Conservation (phyloP, 345 rosid genomes). For the Eucalyptus shirleyi region DNA sequence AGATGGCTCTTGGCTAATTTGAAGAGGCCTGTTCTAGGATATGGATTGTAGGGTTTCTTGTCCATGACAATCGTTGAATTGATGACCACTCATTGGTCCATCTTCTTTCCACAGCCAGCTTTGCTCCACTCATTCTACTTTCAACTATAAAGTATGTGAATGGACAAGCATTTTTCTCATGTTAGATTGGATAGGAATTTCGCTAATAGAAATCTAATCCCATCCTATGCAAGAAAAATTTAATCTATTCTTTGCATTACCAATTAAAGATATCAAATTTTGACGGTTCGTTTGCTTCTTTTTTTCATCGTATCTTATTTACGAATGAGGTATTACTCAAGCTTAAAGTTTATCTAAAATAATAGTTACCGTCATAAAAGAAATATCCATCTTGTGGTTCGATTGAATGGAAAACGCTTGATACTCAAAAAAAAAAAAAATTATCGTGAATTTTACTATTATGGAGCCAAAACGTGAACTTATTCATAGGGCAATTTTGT, state of each 20-base stretch:
- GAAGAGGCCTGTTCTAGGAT: background rate
- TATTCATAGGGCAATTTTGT: background rate
- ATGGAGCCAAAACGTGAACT: background rate
- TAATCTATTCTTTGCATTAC: background rate
- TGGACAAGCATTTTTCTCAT: background rate
- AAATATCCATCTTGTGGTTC: background rate
- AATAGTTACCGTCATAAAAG: rapidly evolving
- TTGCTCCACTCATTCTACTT: background rate
- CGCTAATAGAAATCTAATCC: background rate
- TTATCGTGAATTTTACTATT: background rate
- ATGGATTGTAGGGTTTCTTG: background rate
- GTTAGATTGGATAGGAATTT: background rate
- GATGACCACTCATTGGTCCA: background rate
- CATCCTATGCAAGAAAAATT: background rate
- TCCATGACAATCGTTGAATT: rapidly evolving
- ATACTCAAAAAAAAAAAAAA: background rate
- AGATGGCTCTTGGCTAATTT: background rate
- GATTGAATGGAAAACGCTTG: background rate
- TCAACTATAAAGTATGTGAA: background rate
- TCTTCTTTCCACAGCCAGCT: background rate
- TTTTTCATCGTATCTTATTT: background rate
- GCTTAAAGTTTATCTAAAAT: background rate
- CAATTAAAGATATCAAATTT: background rate
- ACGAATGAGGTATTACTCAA: background rate
- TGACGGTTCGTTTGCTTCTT: background rate